Evolutionary conservation across 129 eudicot genomes (phyloP), one percentile per base, ranked within the genome.

Genomic region (Helianthus tuberosus): DNA sequence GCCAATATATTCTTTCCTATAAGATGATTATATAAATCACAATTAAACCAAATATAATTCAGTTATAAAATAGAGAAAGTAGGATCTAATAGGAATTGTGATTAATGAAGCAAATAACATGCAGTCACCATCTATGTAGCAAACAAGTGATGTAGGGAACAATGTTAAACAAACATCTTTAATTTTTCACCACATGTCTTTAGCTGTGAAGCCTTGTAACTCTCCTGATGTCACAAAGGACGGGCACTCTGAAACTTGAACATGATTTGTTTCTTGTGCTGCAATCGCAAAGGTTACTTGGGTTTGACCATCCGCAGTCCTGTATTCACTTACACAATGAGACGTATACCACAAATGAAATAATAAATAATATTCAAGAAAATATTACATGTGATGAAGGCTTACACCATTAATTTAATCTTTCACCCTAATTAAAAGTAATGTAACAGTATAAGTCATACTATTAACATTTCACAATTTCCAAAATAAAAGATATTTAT

Each of bases 281-380:
- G 97, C 93, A 81, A 94, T 85, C 47, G 89, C 96, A 82, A 81
- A 94, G 10, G 91, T 90, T 69, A 90, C 91, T 7, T 96, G 89
- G 49, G 89, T 80, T 63, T 54, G 83, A 51, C 96, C 87, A 20
- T 20, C 23, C 23, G 23, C 23, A 20, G 0, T 20, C 23, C 23
- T 20, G 23, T n/a, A 20, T 20, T n/a, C n/a, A n/a, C 0, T 20
- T 0, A 20, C 23, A 20, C 23, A 20, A 20, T 20, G 23, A 20
- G 23, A 20, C 23, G 23, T 20, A 20, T 20, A 20, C 23, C 23
- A 20, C 23, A 20, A 20, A 20, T 20, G 23, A 20, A 20, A 20
- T 20, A 20, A 20, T 20, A 20, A 20, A 20, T 20, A 20, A 20
- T 20, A 20, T 20, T 20, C 23, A 20, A 20, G 23, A 20, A 20